phyloP scores from a whole-genome alignment of 2,329 filamentous ascomycete species.

The Colletotrichum sidae region DNA sequence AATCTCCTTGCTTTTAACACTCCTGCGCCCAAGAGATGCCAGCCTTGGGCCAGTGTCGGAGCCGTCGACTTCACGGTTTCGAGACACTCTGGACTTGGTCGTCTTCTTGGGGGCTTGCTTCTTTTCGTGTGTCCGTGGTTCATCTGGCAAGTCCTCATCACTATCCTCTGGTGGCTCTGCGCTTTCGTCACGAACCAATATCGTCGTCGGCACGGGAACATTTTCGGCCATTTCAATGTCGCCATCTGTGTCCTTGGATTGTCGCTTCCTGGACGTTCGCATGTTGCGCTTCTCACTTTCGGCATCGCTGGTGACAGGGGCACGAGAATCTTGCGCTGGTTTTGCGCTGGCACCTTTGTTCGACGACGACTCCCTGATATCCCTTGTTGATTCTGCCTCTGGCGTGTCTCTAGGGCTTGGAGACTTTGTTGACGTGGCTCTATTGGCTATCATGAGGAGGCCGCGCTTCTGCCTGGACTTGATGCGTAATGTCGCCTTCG shows the following conservation, averaged over 20 bases:
- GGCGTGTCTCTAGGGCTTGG: neutral
- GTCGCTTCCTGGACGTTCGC: too few relatives aligned
- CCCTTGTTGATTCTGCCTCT: neutral
- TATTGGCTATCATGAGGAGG: constrained; percentile 58
- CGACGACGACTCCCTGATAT: neutral
- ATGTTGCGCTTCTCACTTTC: too few relatives aligned
- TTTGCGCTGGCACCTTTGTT: too few relatives aligned
- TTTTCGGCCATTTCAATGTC: too few relatives aligned
- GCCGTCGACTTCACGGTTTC: neutral
- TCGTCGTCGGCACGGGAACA: too few relatives aligned
- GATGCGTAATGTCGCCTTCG: constrained; percentile 59
- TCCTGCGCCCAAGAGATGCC: constrained; percentile 53
- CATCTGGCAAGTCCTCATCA: too few relatives aligned
- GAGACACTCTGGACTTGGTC: neutral
- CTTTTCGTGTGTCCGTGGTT: too few relatives aligned
- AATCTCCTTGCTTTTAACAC: constrained; percentile 60
- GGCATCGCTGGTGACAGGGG: too few relatives aligned
- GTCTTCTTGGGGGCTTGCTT: neutral
- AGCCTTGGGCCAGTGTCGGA: constrained; percentile 48
- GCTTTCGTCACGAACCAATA: too few relatives aligned
- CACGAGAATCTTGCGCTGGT: too few relatives aligned
- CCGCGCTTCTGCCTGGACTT: constrained; percentile 60
- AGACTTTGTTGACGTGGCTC: constrained; percentile 29
- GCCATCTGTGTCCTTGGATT: too few relatives aligned
- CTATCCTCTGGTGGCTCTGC: too few relatives aligned